Conservation (phyloP, 192 early-diverging fungal genomes). For the Rhizophlyctis rosea region DNA sequence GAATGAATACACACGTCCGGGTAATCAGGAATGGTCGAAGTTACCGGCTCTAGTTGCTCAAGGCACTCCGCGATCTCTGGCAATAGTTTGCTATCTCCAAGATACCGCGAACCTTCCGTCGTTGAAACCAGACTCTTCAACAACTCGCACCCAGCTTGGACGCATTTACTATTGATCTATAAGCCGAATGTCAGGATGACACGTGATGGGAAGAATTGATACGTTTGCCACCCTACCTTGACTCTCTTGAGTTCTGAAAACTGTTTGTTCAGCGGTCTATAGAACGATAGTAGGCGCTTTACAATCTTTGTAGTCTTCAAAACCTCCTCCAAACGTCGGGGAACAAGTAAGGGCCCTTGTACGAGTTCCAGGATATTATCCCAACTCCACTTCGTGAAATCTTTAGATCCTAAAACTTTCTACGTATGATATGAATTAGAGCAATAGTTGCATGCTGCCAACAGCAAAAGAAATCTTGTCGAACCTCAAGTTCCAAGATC, state of each 20-base stretch:
- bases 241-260: slow-evolving; percentile 64
- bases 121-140: slow-evolving; percentile 61
- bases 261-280: slow-evolving; percentile 64
- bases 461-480: not conserved
- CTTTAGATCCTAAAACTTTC: slow-evolving; percentile 67
- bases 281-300: slow-evolving; percentile 70
- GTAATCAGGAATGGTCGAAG: no score
- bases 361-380: slow-evolving; percentile 70
- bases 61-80: slow-evolving; percentile 72
- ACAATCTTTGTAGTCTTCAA: slow-evolving; percentile 68
- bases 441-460: slow-evolving; percentile 5
- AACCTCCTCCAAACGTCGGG: slow-evolving; percentile 71
- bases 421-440: slow-evolving; percentile 1
- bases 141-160: slow-evolving; percentile 67
- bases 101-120: slow-evolving; percentile 63
- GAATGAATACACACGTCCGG: not conserved
- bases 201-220: not conserved
- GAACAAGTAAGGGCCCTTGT: slow-evolving; percentile 72
- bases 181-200: not conserved
- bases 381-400: slow-evolving; percentile 78
- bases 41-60: slow-evolving; percentile 71
- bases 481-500: slow-evolving; percentile 67
- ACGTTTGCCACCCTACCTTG: slow-evolving; percentile 41
- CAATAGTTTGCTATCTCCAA: slow-evolving; percentile 68
- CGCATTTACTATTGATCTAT: slow-evolving; percentile 47